Evolutionary conservation across 1,284 basidiomycete genomes (phyloP), one percentile per base, ranked within the genome.

Genomic region (Paramarasmius palmivorus): DNA sequence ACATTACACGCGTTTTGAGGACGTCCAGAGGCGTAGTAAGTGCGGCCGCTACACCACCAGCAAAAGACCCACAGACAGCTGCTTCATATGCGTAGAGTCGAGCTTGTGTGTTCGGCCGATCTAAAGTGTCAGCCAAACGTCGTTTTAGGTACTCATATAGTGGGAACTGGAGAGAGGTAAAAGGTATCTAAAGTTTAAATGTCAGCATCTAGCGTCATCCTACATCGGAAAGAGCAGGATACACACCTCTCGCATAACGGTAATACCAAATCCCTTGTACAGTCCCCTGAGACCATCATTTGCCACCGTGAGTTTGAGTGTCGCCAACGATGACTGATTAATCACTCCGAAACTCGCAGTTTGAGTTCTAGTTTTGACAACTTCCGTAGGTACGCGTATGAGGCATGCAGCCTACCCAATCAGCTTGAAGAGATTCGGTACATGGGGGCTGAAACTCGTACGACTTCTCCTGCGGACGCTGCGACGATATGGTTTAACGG

Each of bases 111-210:
- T 79, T 81, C 64, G 86, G 76, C 53, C 79, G 66, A 25, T 77
- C 69, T 8, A 84, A 61, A 22, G 64, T 71, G n/a, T 63, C 61
- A 0, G 89, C 83, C 6, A 90, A 67, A 29, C 77, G 75, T 1
- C 76, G 60, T 69, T 99, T 99, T 59, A 99, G 76, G 37, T 83
- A 77, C 73, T 99, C 97, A 66, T 98, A 99, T 22, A 99, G 72
- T 0, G 97, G 97, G 67, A 99, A 99, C 68, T 99, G 97, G 22
- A 99, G 78, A 10, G 94, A 96, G 1, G 96, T 97, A 75, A 99
- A 99, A 0, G 96, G 96, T 38, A 99, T 94, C 93, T 96, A 57
- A 20, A 23, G 40, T 57, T 25, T 14, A 12, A 60, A 49, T 38
- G 26, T 39, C 9, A 48, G n/a, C 20, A 37, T 29, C 15, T 17